phyloP scores from a whole-genome alignment of 306 rosid genomes.

The Medicago lupulina region DNA sequence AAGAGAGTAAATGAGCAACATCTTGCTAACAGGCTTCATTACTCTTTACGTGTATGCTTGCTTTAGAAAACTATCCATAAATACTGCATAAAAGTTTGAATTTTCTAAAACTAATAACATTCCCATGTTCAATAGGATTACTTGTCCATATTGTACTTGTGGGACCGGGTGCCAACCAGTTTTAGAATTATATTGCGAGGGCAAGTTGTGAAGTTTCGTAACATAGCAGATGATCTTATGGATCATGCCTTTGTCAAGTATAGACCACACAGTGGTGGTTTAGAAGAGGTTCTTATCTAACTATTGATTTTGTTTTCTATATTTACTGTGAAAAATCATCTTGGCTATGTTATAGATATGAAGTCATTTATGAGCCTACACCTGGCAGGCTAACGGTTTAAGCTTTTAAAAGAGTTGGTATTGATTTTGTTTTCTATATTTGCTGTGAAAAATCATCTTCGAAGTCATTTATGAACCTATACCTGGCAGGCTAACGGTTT shows the following conservation, averaged over 20 bases:
- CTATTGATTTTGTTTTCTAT: slow-evolving; percentile 2
- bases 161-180: slow-evolving; percentile 48
- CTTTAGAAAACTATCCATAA: slow-evolving; percentile 29
- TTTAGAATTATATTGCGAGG: slow-evolving; percentile 78
- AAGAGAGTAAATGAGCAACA: slow-evolving; percentile 63
- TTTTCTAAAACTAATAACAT: slow-evolving; percentile 37
- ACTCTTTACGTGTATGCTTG: slow-evolving; percentile 83
- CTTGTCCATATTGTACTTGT: slow-evolving; percentile 86
- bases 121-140: slow-evolving; percentile 66
- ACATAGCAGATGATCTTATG: slow-evolving; percentile 76
- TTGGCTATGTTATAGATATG: slow-evolving; percentile 1
- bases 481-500: background rate
- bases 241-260: slow-evolving; percentile 64
- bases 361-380: background rate
- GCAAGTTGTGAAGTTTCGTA: slow-evolving; percentile 66
- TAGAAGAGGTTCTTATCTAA: slow-evolving; percentile 59
- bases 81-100: slow-evolving; percentile 1
- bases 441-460: slow-evolving; percentile 15
- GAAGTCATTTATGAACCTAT: no score
- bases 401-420: slow-evolving; percentile 6
- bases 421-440: background rate
- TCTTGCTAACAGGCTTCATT: slow-evolving; percentile 61
- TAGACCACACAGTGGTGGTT: slow-evolving; percentile 62
- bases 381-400: background rate
- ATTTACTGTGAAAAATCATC: slow-evolving; percentile 22